Conservation (phyloP, 169 alveolate species). For the Plasmodium inui region DNA sequence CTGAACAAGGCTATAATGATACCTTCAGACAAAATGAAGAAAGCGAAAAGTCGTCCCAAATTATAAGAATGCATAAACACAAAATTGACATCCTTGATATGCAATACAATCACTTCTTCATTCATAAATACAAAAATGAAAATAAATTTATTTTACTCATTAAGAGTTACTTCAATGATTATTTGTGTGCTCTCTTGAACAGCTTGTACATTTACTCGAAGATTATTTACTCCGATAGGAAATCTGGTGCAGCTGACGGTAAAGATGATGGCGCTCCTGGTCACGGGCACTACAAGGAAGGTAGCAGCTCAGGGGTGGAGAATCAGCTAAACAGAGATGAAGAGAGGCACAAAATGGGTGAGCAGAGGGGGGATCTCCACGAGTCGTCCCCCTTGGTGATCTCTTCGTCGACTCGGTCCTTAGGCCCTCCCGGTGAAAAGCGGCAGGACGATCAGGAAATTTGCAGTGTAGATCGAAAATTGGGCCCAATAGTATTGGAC, state of each 20-base stretch:
- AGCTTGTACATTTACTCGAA: constrained; percentile 65
- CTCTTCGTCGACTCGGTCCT: neutral
- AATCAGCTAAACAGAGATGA: neutral
- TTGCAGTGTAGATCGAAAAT: neutral
- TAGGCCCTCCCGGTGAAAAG: neutral
- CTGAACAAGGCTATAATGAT: neutral
- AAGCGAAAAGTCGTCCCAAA: constrained; percentile 24
- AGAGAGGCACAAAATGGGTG: neutral
- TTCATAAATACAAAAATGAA: constrained; percentile 59
- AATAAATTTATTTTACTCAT: constrained; percentile 55
- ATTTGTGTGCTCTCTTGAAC: constrained; percentile 69
- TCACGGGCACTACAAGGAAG: neutral
- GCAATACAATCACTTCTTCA: constrained; percentile 62
- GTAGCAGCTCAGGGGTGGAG: neutral
- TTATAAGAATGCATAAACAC: constrained; percentile 63
- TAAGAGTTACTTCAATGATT: constrained; percentile 72
- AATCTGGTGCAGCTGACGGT: neutral
- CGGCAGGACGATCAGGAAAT: neutral
- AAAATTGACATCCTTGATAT: constrained; percentile 67
- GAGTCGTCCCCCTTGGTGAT: neutral
- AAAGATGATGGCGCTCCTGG: neutral
- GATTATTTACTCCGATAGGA: constrained; percentile 7
- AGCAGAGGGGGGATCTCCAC: neutral
- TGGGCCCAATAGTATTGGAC: neutral
- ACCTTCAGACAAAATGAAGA: neutral